Evolutionary conservation across 164 flowering plant genomes (phyloP).

Genomic region (Cinnamomum micranthum): DNA sequence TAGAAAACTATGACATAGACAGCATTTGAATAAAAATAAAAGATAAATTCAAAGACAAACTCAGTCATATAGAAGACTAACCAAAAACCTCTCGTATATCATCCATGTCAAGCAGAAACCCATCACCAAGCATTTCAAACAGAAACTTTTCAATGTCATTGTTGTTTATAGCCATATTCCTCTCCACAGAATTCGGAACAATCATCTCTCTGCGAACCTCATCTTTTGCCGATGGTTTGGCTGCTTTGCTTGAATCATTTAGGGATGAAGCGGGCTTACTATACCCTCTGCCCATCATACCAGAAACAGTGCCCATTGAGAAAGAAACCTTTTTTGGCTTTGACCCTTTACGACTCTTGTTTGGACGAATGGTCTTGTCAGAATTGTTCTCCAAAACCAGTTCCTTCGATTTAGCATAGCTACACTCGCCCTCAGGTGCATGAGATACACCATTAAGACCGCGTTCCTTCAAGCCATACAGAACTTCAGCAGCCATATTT

Average conservation of each 20-base stretch:
- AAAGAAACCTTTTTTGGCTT: constrained; percentile 34
- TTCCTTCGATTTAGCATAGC: constrained; percentile 9
- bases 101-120: constrained; percentile 45
- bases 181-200: constrained; percentile 6
- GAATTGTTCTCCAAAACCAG: constrained; percentile 4
- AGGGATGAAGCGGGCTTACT: constrained; percentile 16
- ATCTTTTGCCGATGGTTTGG: constrained; percentile 30
- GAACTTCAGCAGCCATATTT: constrained; percentile 39
- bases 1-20: not conserved
- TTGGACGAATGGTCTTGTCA: constrained; percentile 12
- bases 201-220: constrained; percentile 15
- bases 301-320: constrained; percentile 48
- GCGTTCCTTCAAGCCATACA: constrained; percentile 24
- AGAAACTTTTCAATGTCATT: constrained; percentile 53
- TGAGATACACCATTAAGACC: constrained; percentile 5
- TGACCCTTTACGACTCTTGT: constrained; percentile 21
- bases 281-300: constrained; percentile 46
- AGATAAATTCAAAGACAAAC: not conserved
- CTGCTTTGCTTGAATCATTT: constrained; percentile 19
- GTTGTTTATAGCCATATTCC: constrained; percentile 17
- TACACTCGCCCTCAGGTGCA: constrained; percentile 15
- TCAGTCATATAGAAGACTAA: constrained; percentile 14
- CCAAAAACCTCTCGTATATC: constrained; percentile 53
- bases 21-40: not conserved
- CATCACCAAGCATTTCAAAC: constrained; percentile 55